Evolutionary conservation across 305 asterid species (phyloP).

Genomic region (Fraxinus floribunda): DNA sequence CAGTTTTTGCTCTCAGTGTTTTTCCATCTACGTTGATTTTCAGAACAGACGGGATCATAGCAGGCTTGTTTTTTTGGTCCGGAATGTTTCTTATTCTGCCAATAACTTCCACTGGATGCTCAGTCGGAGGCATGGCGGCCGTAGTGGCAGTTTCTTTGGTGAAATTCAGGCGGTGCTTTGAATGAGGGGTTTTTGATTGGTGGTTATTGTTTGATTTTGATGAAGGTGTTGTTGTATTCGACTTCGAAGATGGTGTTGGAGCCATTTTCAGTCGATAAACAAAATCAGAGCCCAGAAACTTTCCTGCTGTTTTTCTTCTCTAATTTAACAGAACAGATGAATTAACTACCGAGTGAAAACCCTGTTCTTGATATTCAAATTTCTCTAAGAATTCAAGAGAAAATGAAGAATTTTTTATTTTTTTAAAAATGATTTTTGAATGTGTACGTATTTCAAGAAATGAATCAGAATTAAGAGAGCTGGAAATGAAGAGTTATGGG

Average conservation of each 20-base stretch:
- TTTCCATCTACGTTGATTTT: constrained; percentile 50
- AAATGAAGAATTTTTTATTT: not conserved
- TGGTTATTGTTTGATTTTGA: constrained; percentile 44
- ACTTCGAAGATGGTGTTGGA: constrained; percentile 67
- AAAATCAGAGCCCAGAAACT: not conserved
- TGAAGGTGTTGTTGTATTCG: constrained; percentile 50
- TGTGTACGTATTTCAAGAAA: not conserved
- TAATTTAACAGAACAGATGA: not conserved
- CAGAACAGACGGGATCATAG: constrained; percentile 42
- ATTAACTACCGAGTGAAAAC: not conserved
- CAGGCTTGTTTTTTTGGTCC: constrained; percentile 45
- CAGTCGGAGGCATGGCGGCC: constrained; percentile 37
- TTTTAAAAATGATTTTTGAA: not conserved
- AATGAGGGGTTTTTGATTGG: constrained; percentile 63
- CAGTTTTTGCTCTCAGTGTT: constrained; percentile 69
- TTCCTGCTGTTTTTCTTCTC: not conserved
- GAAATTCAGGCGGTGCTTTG: constrained; percentile 66
- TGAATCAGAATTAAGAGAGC: not conserved
- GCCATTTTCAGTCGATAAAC: constrained; percentile 36
- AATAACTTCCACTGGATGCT: constrained; percentile 92
- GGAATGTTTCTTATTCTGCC: constrained; percentile 78
- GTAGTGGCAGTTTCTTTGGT: constrained; percentile 32
- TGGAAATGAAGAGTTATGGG: not conserved
- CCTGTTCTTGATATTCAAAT: not conserved
- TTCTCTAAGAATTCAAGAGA: not conserved